Evolutionary conservation across 2,329 filamentous ascomycete species (phyloP).

Genomic region (Incumbomyces delicatus): DNA sequence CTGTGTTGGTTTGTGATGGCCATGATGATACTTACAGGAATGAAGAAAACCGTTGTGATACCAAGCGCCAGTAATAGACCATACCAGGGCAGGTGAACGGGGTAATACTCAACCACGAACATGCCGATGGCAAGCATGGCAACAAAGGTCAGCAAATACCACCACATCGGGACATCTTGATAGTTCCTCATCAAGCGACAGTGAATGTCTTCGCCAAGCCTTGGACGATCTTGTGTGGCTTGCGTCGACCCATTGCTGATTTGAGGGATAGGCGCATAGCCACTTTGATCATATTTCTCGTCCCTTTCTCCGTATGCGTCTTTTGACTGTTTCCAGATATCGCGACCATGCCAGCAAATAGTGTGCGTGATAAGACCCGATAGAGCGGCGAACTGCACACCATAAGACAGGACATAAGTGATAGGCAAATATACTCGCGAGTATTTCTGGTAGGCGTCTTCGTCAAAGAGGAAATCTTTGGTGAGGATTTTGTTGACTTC

Average conservation of each 20-base stretch:
- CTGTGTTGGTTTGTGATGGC: constrained; percentile 84
- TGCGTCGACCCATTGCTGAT: constrained; percentile 8
- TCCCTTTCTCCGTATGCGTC: constrained; percentile 55
- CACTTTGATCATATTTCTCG: constrained; percentile 37
- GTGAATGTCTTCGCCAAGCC: constrained; percentile 63
- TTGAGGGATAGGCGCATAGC: constrained; percentile 45
- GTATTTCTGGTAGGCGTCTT: constrained; percentile 66
- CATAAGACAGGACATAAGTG: constrained; percentile 79
- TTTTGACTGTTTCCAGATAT: constrained; percentile 70
- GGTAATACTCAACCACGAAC: constrained; percentile 76
- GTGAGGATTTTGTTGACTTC: constrained; percentile 74
- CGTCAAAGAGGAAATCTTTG: constrained; percentile 66
- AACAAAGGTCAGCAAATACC: constrained; percentile 69
- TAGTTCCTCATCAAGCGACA: constrained; percentile 76
- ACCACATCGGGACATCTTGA: constrained; percentile 67
- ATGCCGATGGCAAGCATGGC: constrained; percentile 70
- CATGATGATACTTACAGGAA: constrained; percentile 88
- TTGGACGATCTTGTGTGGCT: constrained; percentile 7
- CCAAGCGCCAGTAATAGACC: constrained; percentile 67
- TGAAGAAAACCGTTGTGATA: constrained; percentile 73
- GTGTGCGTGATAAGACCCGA: constrained; percentile 74
- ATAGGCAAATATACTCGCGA: constrained; percentile 77
- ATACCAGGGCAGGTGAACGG: constrained; percentile 77
- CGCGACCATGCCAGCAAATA: constrained; percentile 70
- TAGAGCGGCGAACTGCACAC: constrained; percentile 73